A percentile compares a stretch with the other conserved stretches of the same genome.
phyloP scores from a whole-genome alignment of 129 eudicot species.

The Chrysanthemum makinoi region DNA sequence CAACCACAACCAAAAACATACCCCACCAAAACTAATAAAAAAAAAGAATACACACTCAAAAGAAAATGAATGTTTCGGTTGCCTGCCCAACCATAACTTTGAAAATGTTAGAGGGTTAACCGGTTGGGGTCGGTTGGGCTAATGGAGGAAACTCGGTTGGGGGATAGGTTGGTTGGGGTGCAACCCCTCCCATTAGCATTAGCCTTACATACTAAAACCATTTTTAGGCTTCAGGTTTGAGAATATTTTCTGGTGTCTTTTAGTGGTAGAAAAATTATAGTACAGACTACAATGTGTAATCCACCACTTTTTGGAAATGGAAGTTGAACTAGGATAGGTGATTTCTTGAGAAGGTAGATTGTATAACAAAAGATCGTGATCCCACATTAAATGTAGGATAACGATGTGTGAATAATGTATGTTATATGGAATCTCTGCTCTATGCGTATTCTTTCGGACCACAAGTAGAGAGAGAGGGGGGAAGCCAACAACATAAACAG shows the following conservation, averaged over 20 bases:
- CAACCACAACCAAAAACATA: too few relatives aligned
- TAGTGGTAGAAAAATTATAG: too few relatives aligned
- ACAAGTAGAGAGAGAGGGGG: constrained; percentile 13
- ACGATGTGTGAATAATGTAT: background rate
- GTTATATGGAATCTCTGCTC: constrained; percentile 6
- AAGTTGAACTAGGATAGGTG: constrained; percentile 15
- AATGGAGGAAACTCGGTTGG: too few relatives aligned
- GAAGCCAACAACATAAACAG: constrained; percentile 14
- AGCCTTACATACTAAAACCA: background rate
- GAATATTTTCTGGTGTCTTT: background rate
- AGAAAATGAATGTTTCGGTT: too few relatives aligned
- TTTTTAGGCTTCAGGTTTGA: background rate
- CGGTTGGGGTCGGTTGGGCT: too few relatives aligned
- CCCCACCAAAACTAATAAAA: too few relatives aligned
- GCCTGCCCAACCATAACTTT: too few relatives aligned
- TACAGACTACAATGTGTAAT: background rate
- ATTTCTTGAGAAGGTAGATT: constrained; percentile 22
- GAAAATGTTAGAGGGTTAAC: too few relatives aligned
- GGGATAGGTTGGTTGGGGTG: too few relatives aligned
- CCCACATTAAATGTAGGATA: constrained; percentile 15
- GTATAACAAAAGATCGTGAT: constrained; percentile 13
- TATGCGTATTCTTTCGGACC: constrained; percentile 1
- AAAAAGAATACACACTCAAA: too few relatives aligned
- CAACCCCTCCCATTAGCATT: too few relatives aligned
- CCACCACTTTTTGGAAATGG: background rate